A percentile compares a stretch with the other conserved stretches of the same genome.
Evolutionary conservation across 192 early-diverging fungal genomes (phyloP).

Genomic region (Coemansia sp.): DNA sequence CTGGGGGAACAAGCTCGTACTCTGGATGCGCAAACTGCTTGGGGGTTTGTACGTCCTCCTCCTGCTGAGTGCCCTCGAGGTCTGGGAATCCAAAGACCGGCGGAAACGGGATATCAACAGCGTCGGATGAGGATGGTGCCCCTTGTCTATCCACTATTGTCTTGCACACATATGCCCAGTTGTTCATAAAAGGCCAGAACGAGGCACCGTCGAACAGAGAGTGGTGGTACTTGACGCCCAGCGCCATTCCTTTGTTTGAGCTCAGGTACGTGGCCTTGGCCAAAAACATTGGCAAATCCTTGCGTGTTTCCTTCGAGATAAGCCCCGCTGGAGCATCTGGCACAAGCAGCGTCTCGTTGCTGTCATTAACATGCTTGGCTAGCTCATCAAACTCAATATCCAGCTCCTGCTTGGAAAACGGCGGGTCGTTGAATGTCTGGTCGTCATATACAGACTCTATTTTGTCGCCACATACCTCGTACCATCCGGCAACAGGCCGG

Average conservation of each 20-base stretch:
- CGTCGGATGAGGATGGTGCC: not conserved
- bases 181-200: conserved; percentile 50
- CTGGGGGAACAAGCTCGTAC: conserved; percentile 29
- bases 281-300: conserved; percentile 41
- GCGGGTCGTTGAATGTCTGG: conserved; percentile 45
- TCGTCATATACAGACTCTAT: conserved; percentile 34
- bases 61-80: not conserved
- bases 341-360: conserved; percentile 38
- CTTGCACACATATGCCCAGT: conserved; percentile 42
- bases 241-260: conserved; percentile 19
- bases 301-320: conserved; percentile 13
- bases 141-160: not conserved
- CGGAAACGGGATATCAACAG: conserved; percentile 25
- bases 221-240: conserved; percentile 51
- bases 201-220: conserved; percentile 49
- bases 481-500: conserved; percentile 46
- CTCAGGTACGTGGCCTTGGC: conserved; percentile 37
- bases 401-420: conserved; percentile 30
- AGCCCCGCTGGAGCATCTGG: conserved; percentile 16
- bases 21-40: conserved; percentile 28
- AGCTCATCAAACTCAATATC: conserved; percentile 16
- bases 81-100: conserved; percentile 41
- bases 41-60: conserved; percentile 14
- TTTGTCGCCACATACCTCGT: conserved; percentile 15
- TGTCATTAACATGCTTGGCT: conserved; percentile 20